Conservation (phyloP, 169 alveolate species). For the Cryptosporidium felis region DNA sequence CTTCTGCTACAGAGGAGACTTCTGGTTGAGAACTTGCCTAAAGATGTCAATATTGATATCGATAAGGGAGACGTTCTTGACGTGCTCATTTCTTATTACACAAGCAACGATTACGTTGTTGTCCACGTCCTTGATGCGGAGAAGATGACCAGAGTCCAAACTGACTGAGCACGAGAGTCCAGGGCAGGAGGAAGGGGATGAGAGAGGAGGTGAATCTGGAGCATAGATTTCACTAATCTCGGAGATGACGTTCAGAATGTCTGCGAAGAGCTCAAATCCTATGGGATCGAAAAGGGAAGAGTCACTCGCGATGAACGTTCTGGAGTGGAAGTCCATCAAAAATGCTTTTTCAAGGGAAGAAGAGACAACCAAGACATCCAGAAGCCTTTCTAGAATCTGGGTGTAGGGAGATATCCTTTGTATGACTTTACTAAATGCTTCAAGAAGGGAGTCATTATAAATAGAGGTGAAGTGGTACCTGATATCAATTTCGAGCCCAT, state of each 20-base stretch:
- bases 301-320: constrained; percentile 60
- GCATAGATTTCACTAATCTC: constrained; percentile 57
- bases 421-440: constrained; percentile 55
- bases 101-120: constrained; percentile 46
- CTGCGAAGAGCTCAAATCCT: constrained; percentile 61
- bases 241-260: constrained; percentile 48
- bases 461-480: constrained; percentile 63
- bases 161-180: constrained; percentile 27
- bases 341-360: constrained; percentile 52
- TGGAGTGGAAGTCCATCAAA: constrained; percentile 55
- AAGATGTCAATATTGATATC: constrained; percentile 46
- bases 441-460: constrained; percentile 45
- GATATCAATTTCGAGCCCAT: constrained; percentile 52
- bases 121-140: constrained; percentile 8
- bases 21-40: constrained; percentile 2
- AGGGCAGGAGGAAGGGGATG: not conserved
- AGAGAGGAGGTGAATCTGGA: not conserved
- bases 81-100: constrained; percentile 38
- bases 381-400: constrained; percentile 41
- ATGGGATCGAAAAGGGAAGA: constrained; percentile 61
- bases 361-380: constrained; percentile 44
- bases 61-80: not conserved
- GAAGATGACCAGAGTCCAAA: constrained; percentile 51
- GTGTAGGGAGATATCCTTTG: constrained; percentile 54
- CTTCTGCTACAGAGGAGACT: too few relatives aligned